These are phyloP conservation scores for Senna tora DNA, from an alignment of 306 rosid genomes.

Conservation along the genomic window DNA sequence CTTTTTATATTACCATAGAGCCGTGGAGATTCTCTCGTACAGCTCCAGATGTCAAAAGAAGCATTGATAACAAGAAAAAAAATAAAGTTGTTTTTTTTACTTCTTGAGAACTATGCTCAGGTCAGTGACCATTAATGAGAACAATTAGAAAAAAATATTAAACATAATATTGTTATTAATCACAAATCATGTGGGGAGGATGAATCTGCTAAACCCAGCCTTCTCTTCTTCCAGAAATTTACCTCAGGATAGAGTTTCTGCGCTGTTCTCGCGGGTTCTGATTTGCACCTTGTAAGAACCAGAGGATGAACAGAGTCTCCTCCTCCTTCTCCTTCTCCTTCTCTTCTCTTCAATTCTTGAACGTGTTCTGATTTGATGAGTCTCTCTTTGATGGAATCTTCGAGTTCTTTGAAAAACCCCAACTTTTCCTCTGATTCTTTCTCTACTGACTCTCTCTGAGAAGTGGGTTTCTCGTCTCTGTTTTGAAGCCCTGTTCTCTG, in stretches of 20 bases:
- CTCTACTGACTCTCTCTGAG: slow-evolving; percentile 44
- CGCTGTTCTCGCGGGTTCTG: slow-evolving; percentile 71
- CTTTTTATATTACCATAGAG: slow-evolving; percentile 33
- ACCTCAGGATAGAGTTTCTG: slow-evolving; percentile 50
- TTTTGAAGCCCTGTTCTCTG: slow-evolving; percentile 31
- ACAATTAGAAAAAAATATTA: too few relatives aligned
- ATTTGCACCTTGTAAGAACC: slow-evolving; percentile 79
- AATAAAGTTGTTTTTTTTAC: too few relatives aligned
- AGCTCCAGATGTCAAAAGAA: slow-evolving; percentile 36
- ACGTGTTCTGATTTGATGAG: slow-evolving; percentile 39
- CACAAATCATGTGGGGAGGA: slow-evolving; percentile 46
- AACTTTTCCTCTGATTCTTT: slow-evolving; percentile 45
- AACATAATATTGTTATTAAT: slow-evolving; percentile 30
- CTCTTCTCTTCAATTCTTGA: slow-evolving; percentile 34
- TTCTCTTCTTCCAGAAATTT: slow-evolving; percentile 47
- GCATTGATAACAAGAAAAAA: neutral
- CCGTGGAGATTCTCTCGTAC: slow-evolving; percentile 49
- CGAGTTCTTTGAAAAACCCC: slow-evolving; percentile 40
- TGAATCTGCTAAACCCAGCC: slow-evolving; percentile 50
- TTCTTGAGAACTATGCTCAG: slow-evolving; percentile 14
- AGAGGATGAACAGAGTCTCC: slow-evolving; percentile 43
- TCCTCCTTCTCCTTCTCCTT: slow-evolving; percentile 1
- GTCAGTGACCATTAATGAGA: neutral
- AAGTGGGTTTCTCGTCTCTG: slow-evolving; percentile 37
- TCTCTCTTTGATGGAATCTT: slow-evolving; percentile 45